A percentile compares a stretch with the other conserved stretches of the same genome.
phyloP scores from a whole-genome alignment of 108 stramenopile genomes.

The Cyclotella kingstonii region DNA sequence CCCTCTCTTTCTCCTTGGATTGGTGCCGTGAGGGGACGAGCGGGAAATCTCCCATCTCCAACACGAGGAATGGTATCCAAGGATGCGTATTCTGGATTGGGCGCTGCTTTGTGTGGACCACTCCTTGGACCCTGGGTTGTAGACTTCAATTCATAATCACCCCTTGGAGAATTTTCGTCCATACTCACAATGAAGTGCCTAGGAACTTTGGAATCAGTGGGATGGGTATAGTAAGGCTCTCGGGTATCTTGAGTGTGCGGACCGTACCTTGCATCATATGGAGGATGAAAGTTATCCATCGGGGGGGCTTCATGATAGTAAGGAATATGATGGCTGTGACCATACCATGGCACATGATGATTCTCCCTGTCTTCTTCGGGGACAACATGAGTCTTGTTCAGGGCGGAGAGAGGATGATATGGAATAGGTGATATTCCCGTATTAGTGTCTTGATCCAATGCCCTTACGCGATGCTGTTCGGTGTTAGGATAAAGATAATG shows the following conservation, averaged over 20 bases:
- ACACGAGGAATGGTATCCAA: too few species aligned
- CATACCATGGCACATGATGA: constrained; percentile 1
- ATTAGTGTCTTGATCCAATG: background rate
- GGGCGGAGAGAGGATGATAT: background rate
- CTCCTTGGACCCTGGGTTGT: too few species aligned
- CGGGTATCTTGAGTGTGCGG: background rate
- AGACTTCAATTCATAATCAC: constrained; percentile 1
- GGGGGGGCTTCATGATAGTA: too few species aligned
- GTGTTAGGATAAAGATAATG: background rate
- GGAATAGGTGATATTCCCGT: constrained; percentile 3
- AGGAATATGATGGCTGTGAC: too few species aligned
- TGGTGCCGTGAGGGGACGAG: too few species aligned
- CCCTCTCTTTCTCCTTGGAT: too few species aligned
- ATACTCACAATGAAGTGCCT: constrained; percentile 4
- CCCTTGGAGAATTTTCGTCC: constrained; percentile 6
- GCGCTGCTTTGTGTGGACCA: too few species aligned
- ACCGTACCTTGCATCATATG: background rate
- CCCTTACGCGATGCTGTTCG: background rate
- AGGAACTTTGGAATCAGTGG: background rate
- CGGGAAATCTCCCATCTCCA: too few species aligned
- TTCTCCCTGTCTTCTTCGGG: background rate
- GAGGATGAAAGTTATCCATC: background rate
- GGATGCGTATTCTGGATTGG: too few species aligned
- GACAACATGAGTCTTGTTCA: background rate
- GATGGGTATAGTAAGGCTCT: background rate